Conservation (phyloP, 225 moss, liverwort and hornwort species). For the Polytrichum formosum region DNA sequence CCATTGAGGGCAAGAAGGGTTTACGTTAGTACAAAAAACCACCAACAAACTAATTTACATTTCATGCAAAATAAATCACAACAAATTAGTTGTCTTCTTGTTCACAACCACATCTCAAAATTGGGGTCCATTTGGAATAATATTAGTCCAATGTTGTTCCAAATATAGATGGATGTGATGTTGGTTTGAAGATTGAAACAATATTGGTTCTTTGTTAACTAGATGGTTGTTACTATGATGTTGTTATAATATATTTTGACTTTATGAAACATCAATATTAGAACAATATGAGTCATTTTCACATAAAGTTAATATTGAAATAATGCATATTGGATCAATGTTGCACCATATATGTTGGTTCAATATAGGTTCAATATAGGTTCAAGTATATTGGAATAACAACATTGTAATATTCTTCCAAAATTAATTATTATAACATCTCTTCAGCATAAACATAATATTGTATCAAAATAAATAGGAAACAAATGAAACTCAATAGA, state of each 20-base stretch:
- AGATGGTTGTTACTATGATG: not conserved
- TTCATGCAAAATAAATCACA: too few relatives aligned
- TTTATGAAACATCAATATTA: not conserved
- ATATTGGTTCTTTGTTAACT: not conserved
- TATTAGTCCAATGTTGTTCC: not conserved
- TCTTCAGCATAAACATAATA: too few relatives aligned
- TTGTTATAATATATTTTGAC: not conserved
- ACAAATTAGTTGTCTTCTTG: too few relatives aligned
- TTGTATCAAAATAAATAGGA: too few relatives aligned
- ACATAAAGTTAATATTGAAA: not conserved
- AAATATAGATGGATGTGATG: not conserved
- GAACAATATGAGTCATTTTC: not conserved
- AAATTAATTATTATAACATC: not conserved
- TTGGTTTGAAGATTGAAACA: not conserved
- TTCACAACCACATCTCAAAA: not conserved
- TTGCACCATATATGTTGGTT: not conserved
- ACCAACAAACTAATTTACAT: too few relatives aligned
- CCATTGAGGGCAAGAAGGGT: too few relatives aligned
- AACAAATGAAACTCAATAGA: too few relatives aligned
- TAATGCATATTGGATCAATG: not conserved
- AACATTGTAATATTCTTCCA: not conserved
- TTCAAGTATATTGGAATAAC: not conserved
- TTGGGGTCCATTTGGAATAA: not conserved
- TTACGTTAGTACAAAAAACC: too few relatives aligned
- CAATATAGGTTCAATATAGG: not conserved